Evolutionary conservation across 1,284 basidiomycete species (phyloP).

Genomic region (Boletus holoroseus): DNA sequence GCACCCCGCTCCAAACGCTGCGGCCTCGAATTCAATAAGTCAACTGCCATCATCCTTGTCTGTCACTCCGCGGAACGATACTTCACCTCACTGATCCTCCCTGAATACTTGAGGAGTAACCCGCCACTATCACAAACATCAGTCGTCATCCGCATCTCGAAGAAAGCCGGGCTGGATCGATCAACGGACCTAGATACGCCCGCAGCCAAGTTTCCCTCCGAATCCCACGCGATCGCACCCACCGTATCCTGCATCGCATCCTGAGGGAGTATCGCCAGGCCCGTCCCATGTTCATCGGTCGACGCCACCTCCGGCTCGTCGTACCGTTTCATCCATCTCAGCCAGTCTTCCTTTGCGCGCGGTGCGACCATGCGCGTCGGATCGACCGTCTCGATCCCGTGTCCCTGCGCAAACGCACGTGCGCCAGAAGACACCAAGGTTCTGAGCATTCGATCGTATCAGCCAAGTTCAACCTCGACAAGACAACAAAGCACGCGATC

Average conservation of each 20-base stretch:
- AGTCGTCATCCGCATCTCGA: neutral
- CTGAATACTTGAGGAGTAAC: conserved; percentile 62
- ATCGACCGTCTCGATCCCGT: conserved; percentile 35
- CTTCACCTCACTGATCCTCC: conserved; percentile 64
- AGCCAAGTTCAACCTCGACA: neutral
- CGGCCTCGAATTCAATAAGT: conserved; percentile 41
- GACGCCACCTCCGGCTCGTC: conserved; percentile 1
- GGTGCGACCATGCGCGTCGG: conserved; percentile 45
- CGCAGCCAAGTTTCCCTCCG: conserved; percentile 46
- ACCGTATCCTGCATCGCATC: conserved; percentile 65
- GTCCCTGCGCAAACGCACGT: conserved; percentile 39
- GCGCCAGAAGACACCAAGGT: conserved; percentile 52
- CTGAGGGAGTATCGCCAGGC: conserved; percentile 17
- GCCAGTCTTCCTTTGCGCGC: conserved; percentile 51
- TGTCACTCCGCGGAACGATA: neutral
- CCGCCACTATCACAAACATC: conserved; percentile 50
- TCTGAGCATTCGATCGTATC: conserved; percentile 25
- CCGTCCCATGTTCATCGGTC: neutral
- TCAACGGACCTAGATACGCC: conserved; percentile 64
- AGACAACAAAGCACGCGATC: neutral
- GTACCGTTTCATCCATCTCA: conserved; percentile 50
- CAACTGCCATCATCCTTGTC: neutral
- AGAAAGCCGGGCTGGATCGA: neutral
- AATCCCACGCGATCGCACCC: conserved; percentile 56
- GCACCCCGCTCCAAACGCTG: conserved; percentile 62